Base-by-base conservation (phyloP, 129 eudicot species). In the Flaveria ramosissima region DNA sequence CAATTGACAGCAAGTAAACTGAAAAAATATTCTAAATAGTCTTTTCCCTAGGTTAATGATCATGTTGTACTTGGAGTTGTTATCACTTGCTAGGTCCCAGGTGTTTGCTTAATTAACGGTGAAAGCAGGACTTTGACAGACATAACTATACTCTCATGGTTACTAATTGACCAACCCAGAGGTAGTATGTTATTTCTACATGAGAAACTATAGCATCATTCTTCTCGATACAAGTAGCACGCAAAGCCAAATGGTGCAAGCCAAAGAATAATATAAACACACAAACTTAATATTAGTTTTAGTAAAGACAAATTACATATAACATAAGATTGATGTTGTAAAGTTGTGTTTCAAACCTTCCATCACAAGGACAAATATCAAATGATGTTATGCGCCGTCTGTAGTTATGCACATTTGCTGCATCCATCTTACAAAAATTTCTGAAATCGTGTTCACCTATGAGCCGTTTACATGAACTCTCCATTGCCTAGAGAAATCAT, bases 391-490 rank as follows among this genome's bases (percentile, higher is more conserved):
- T 72, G 56, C 65, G 81, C 55, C 98, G 89, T 82, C 56, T 84
- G 84, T 87, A 94, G 74, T 84, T 94, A 85, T 91, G 98, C 72
- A 94, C 98, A 83, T 91, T 94, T 10, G 85, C 85, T 8, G 98
- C 98, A 91, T 94, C 98, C 98, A 94, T 94, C 86, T 94, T 94
- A 82, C 97, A 94, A 73, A 94, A 94, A 74, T 91, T 94, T 70
- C 98, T 83, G 78, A 89, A 94, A 86, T 94, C 98, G 74, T 94
- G 97, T 86, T 91, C 98, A 42, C 98, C 98, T 7, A 89, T 53
- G 45, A 91, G 84, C 78, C 81, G 85, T 88, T 79, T 87, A 50
- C 93, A 89, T 43, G 98, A 96, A 77, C 45, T 73, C 85, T 94
- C 89, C 97, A 94, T 94, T 63, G 80, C 98, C 98, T 94, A 72